A percentile compares a stretch with the other conserved stretches of the same genome.
phyloP scores from a whole-genome alignment of 1,284 basidiomycete genomes.

The Pyrrhoderma noxium region DNA sequence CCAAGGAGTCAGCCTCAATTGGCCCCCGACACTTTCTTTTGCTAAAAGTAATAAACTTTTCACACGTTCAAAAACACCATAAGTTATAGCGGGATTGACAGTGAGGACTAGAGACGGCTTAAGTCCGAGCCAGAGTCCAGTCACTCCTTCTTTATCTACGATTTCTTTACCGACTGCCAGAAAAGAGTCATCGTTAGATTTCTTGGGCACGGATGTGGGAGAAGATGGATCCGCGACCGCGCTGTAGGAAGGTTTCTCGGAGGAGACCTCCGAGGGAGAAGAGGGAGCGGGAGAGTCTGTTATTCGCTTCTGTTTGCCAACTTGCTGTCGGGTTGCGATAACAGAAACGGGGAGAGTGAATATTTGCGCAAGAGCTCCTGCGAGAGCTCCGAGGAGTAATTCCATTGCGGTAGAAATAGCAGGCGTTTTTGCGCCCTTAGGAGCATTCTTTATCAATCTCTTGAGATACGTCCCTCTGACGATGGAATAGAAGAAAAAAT shows the following conservation, averaged over 20 bases:
- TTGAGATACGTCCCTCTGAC: conserved; percentile 79
- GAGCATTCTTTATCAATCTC: conserved; percentile 50
- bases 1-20: conserved; percentile 67
- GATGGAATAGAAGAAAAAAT: conserved; percentile 98
- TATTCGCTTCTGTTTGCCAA: conserved; percentile 40
- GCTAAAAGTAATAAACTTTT: conserved; percentile 64
- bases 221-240: conserved; percentile 18
- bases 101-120: conserved; percentile 91
- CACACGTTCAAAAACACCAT: conserved; percentile 90
- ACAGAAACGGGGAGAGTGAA: conserved; percentile 98
- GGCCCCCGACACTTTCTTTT: conserved; percentile 26
- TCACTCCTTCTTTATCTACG: conserved; percentile 84
- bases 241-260: conserved; percentile 16
- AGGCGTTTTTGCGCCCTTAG: conserved; percentile 44
- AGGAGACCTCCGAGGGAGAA: conserved; percentile 15
- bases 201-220: conserved; percentile 30
- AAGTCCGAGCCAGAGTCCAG: conserved; percentile 92
- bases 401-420: conserved; percentile 76
- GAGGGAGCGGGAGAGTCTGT: conserved; percentile 3
- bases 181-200: conserved; percentile 35
- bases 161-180: conserved; percentile 80
- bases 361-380: conserved; percentile 92
- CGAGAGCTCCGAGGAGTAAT: conserved; percentile 83
- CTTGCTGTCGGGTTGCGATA: conserved; percentile 96
- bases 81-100: conserved; percentile 97